A percentile compares a stretch with the other conserved stretches of the same genome.
phyloP scores from a whole-genome alignment of 345 rosid species.

The Rhizophora apiculata region DNA sequence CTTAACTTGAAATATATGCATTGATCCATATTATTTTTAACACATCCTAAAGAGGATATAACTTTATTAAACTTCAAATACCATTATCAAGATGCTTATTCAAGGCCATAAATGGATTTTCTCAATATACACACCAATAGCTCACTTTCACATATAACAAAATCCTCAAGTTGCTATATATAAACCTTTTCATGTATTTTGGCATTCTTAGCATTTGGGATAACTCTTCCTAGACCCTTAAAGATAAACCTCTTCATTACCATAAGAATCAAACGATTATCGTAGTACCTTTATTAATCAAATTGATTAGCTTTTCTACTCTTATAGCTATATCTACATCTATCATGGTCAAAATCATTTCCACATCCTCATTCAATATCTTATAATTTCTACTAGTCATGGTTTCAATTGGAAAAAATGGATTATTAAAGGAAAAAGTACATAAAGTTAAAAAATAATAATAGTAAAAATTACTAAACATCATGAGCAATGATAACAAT shows the following conservation, averaged over 20 bases:
- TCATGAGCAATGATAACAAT: no score
- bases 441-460: background rate
- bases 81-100: no score
- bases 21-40: no score
- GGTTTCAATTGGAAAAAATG: background rate
- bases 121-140: no score
- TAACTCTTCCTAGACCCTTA: background rate
- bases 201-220: background rate
- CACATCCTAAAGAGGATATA: no score
- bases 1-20: no score
- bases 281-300: background rate
- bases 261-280: background rate
- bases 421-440: background rate
- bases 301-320: background rate
- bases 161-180: no score
- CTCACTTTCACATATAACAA: no score
- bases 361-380: background rate
- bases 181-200: background rate
- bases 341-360: background rate
- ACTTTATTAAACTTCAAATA: no score
- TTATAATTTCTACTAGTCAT: background rate
- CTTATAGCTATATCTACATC: background rate
- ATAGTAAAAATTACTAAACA: background rate
- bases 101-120: no score
- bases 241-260: conserved; percentile 2